Conservation (phyloP, 305 asterid species). For the Lippia alba region DNA sequence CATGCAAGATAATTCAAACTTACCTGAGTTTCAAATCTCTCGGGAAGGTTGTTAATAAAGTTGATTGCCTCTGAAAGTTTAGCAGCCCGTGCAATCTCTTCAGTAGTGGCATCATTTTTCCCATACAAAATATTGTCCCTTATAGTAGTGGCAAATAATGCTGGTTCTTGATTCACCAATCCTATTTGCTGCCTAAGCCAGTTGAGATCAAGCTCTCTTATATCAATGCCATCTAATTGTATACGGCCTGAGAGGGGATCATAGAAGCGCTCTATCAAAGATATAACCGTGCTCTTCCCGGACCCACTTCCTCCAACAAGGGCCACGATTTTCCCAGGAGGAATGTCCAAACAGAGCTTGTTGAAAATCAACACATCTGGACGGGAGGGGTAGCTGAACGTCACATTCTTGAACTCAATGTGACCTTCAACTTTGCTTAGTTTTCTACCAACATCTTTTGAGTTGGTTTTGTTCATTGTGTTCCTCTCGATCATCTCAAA, state of each 20-base stretch:
- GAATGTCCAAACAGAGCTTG: constrained; percentile 74
- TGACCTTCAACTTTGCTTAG: constrained; percentile 78
- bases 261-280: constrained; percentile 92
- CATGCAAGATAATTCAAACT: neutral
- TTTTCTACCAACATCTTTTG: constrained; percentile 50
- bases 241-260: constrained; percentile 77
- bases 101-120: constrained; percentile 72
- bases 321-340: constrained; percentile 89
- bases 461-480: constrained; percentile 53
- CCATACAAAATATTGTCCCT: constrained; percentile 89
- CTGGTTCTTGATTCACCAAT: constrained; percentile 94
- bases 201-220: constrained; percentile 71
- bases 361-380: constrained; percentile 76
- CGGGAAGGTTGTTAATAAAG: constrained; percentile 88
- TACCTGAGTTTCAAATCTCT: constrained; percentile 92
- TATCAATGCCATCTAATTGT: constrained; percentile 69
- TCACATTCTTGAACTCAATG: constrained; percentile 76
- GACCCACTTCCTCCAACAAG: constrained; percentile 99
- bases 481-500: constrained; percentile 90
- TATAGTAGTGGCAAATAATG: constrained; percentile 93
- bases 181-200: constrained; percentile 94
- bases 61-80: constrained; percentile 89
- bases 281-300: constrained; percentile 93
- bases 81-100: constrained; percentile 81
- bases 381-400: constrained; percentile 88